Evolutionary conservation across 176 grass and related monocot species (phyloP).

Genomic region (Musa itinerans): DNA sequence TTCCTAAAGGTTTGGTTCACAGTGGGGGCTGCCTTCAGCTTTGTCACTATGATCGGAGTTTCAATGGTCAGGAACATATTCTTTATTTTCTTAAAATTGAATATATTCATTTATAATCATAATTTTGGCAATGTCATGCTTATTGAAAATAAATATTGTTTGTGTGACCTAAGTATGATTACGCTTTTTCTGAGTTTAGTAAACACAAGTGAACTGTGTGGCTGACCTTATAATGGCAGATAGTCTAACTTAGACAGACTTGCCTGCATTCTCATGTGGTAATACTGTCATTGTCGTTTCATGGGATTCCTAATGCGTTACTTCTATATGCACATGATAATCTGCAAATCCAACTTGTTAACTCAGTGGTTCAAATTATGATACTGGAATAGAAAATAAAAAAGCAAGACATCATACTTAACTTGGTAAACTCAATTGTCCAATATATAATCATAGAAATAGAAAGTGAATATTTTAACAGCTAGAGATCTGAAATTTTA

Average conservation of each 20-base stretch:
- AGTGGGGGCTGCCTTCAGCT: constrained; percentile 49
- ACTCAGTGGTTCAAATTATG: background rate
- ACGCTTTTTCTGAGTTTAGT: background rate
- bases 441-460: background rate
- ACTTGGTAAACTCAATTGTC: background rate
- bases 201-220: background rate
- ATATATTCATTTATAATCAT: too few species aligned
- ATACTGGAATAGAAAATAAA: background rate
- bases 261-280: background rate
- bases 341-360: background rate
- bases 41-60: constrained; percentile 48
- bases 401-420: background rate
- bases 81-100: constrained; percentile 17
- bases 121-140: too few species aligned
- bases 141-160: too few species aligned
- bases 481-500: background rate
- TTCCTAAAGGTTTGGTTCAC: constrained; percentile 71
- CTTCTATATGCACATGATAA: background rate
- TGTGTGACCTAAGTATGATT: background rate
- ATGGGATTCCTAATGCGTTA: background rate
- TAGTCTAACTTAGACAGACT: background rate
- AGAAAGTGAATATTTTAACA: background rate
- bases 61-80: constrained; percentile 47
- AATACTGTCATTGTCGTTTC: background rate
- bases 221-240: background rate